Conservation (phyloP, 148 eudicot species). For the Rhododendron simsii region DNA sequence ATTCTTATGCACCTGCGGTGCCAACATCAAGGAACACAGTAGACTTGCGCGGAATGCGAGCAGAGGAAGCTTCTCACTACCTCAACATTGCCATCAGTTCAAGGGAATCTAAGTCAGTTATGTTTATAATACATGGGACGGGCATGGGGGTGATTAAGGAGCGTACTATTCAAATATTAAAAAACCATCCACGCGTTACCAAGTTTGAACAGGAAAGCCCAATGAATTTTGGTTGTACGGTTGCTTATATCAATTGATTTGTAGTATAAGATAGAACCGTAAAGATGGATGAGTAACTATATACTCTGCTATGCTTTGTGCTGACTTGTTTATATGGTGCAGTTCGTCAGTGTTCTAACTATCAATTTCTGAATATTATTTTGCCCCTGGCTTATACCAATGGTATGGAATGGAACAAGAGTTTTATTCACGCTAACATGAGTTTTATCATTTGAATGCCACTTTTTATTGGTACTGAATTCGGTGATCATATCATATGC, state of each 20-base stretch:
- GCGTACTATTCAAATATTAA: slow-evolving; percentile 48
- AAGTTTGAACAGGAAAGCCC: slow-evolving; percentile 92
- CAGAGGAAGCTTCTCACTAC: slow-evolving; percentile 67
- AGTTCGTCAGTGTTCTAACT: neutral
- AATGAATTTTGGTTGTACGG: slow-evolving; percentile 92
- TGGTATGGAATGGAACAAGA: neutral
- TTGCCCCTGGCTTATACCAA: neutral
- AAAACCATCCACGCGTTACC: slow-evolving; percentile 60
- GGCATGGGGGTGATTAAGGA: slow-evolving; percentile 86
- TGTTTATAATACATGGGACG: slow-evolving; percentile 80
- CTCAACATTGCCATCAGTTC: slow-evolving; percentile 64
- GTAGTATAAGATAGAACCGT: neutral
- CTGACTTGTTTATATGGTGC: neutral
- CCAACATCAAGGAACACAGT: slow-evolving; percentile 82
- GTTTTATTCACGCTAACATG: neutral
- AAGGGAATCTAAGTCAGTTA: slow-evolving; percentile 57
- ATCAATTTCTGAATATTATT: neutral
- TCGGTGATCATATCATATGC: neutral
- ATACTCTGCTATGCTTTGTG: neutral
- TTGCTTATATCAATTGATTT: slow-evolving; percentile 68
- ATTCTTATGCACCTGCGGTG: slow-evolving; percentile 53
- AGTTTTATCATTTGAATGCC: neutral
- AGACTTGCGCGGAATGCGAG: slow-evolving; percentile 83
- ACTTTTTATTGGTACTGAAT: neutral
- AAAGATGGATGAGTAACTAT: neutral